Base-by-base conservation (phyloP, 768 basidiomycete genomes). In the Favolaschia claudopus region DNA sequence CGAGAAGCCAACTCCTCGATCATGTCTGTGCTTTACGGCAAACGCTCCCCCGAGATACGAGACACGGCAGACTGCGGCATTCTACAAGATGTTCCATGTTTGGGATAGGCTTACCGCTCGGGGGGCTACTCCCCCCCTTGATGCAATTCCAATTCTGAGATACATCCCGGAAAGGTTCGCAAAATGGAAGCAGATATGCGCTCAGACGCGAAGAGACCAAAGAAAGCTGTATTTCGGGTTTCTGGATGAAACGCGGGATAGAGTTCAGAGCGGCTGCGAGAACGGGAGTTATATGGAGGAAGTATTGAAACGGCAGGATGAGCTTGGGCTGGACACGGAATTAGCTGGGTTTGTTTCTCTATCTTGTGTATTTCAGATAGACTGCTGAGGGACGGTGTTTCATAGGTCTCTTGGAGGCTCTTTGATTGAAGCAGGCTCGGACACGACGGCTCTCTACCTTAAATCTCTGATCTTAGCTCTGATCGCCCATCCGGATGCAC, bases 61-160 rank as follows among this genome's bases (percentile, higher is more conserved):
- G 14, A 68, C 68, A 7, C 63, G 67, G 7, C 69, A 69, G 13
- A 64, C 69, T 6, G 49, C 57, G 13, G 67, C 64, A 14, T 74
- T 73, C 55, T 69, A 69, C 57, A 55, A 72, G 20, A 70, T 60
- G 28, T 63, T 70, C 45, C 67, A 69, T 25, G 49, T 67, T 31
- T 74, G 69, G 63, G 56, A 66, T 8, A 50, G 67, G 8, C 64
- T 68, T 10, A 53, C 74, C 19, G 72, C 72, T 27, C 68, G 72
- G 17, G 74, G 76, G n/a, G 70, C 73, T n/a, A 66, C 72, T 40
- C 74, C 76, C 5, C 76, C 76, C 8, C 58, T 77, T 7, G 76
- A 77, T 47, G 33, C 72, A n/a, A 54, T 77, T 32, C 75, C 76
- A 3, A 56, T 74, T 27, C 61, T 78, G 12, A 64, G 63, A 24